Conservation (phyloP, 345 rosid species). For the Aquilaria malaccensis region DNA sequence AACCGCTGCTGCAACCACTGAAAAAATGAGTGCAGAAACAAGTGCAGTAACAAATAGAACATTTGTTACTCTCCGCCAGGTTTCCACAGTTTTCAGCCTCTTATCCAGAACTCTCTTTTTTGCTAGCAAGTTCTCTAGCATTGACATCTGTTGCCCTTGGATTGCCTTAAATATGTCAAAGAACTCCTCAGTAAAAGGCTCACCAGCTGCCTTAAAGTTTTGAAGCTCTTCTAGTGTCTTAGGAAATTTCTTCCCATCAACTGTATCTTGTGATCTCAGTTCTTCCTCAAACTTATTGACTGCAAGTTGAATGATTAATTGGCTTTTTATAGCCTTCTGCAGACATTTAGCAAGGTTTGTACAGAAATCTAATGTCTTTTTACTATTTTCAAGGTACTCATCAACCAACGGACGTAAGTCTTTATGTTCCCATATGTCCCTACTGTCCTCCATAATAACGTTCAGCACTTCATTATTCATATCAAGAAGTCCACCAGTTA, state of each 20-base stretch:
- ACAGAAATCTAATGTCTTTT: constrained; percentile 66
- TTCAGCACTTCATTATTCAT: constrained; percentile 80
- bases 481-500: constrained; percentile 56
- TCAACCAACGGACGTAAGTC: constrained; percentile 57
- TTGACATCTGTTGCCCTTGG: constrained; percentile 37
- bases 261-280: constrained; percentile 15
- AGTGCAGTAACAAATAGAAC: constrained; percentile 63
- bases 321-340: constrained; percentile 56
- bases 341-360: constrained; percentile 62
- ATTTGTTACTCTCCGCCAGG: constrained; percentile 75
- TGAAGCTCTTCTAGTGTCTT: constrained; percentile 62
- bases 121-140: constrained; percentile 42
- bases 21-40: constrained; percentile 66
- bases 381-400: constrained; percentile 60
- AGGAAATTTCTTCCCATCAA: constrained; percentile 31
- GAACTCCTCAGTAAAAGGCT: constrained; percentile 71
- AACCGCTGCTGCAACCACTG: constrained; percentile 88
- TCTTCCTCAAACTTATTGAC: constrained; percentile 61
- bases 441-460: constrained; percentile 55
- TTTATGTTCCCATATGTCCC: constrained; percentile 66
- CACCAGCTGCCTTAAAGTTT: constrained; percentile 54
- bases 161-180: constrained; percentile 40
- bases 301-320: constrained; percentile 53
- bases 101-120: constrained; percentile 54
- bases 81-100: constrained; percentile 49